Conservation (phyloP, 352 stramenopile species). For the Peronospora tabacina region DNA sequence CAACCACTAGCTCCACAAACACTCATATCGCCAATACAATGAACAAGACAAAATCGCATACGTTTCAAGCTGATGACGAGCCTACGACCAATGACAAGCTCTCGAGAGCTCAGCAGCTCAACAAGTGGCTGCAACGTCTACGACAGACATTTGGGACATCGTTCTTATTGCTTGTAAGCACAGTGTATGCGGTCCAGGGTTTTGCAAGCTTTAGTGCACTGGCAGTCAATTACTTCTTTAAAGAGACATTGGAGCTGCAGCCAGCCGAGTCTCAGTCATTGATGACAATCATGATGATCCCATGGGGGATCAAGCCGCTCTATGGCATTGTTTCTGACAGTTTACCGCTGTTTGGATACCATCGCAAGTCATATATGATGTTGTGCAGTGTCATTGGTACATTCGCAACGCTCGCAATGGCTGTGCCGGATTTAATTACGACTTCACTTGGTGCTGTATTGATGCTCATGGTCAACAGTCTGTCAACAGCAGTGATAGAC, state of each 20-base stretch:
- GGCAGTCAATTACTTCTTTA: slow-evolving; percentile 94
- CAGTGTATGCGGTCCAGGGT: slow-evolving; percentile 92
- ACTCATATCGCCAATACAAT: slow-evolving; percentile 3
- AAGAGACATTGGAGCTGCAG: slow-evolving; percentile 92
- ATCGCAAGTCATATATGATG: slow-evolving; percentile 93
- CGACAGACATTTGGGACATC: slow-evolving; percentile 57
- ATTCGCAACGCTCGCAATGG: slow-evolving; percentile 50
- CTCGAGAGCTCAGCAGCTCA: slow-evolving; percentile 35
- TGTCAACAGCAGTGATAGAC: slow-evolving; percentile 90
- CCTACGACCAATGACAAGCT: slow-evolving; percentile 14
- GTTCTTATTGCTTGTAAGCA: slow-evolving; percentile 63
- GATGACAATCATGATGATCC: slow-evolving; percentile 89
- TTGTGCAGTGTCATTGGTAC: slow-evolving; percentile 69
- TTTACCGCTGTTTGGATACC: slow-evolving; percentile 90
- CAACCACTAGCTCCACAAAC: slow-evolving; percentile 18
- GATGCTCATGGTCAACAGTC: slow-evolving; percentile 73
- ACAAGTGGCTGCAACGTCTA: slow-evolving; percentile 43
- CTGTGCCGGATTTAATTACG: slow-evolving; percentile 46
- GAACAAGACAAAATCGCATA: slow-evolving; percentile 9
- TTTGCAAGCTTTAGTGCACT: slow-evolving; percentile 89
- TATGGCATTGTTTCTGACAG: slow-evolving; percentile 95
- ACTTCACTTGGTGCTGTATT: slow-evolving; percentile 47
- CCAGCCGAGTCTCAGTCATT: slow-evolving; percentile 90
- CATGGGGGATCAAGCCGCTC: slow-evolving; percentile 94
- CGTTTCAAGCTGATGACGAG: slow-evolving; percentile 9